A percentile compares a stretch with the other conserved stretches of the same genome.
Evolutionary conservation across 768 basidiomycete genomes (phyloP).

Genomic region (Antrodiella citrinella): DNA sequence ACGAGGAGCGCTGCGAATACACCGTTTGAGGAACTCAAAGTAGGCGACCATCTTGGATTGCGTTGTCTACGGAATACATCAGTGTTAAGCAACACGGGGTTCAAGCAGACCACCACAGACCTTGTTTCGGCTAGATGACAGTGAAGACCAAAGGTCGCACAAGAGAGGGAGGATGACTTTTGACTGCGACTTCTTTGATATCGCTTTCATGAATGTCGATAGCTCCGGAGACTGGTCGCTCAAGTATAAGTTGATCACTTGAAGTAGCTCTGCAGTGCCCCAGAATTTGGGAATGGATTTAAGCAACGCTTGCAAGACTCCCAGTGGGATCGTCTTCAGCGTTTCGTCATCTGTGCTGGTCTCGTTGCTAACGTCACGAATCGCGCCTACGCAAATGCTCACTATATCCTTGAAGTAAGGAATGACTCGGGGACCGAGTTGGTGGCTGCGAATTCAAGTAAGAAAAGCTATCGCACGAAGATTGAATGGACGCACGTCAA

Average conservation of each 20-base stretch:
- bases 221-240: conserved; percentile 29
- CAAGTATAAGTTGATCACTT: conserved; percentile 50
- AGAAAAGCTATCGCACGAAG: not conserved
- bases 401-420: conserved; percentile 74
- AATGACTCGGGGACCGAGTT: conserved; percentile 83
- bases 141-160: conserved; percentile 44
- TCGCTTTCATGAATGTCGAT: conserved; percentile 45
- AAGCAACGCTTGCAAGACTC: conserved; percentile 61
- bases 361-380: conserved; percentile 21
- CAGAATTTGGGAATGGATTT: conserved; percentile 79
- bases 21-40: conserved; percentile 61
- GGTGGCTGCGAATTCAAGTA: conserved; percentile 36
- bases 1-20: conserved; percentile 57
- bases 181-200: conserved; percentile 64
- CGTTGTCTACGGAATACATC: conserved; percentile 6
- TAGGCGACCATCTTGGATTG: conserved; percentile 31
- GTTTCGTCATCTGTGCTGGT: conserved; percentile 12
- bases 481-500: conserved; percentile 52
- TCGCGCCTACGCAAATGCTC: conserved; percentile 41
- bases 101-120: conserved; percentile 29
- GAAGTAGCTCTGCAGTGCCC: conserved; percentile 48
- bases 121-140: conserved; percentile 24
- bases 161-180: conserved; percentile 63
- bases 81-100: not conserved
- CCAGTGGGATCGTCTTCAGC: conserved; percentile 30